phyloP scores from a whole-genome alignment of 768 basidiomycete species.

The Mycena belliarum region DNA sequence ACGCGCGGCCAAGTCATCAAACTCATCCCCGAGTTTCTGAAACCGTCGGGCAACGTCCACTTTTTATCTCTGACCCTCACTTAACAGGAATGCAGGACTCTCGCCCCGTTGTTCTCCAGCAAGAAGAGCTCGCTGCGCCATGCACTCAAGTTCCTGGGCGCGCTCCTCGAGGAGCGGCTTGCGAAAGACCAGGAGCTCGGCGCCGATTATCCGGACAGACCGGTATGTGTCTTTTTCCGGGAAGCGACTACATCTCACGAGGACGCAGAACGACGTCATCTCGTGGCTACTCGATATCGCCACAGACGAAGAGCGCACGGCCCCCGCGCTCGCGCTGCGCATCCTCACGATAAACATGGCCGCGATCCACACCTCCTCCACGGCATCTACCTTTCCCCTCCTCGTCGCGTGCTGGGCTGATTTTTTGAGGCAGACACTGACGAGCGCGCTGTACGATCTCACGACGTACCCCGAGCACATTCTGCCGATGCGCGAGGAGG shows the following conservation, averaged over 20 bases:
- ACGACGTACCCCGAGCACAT: conserved; percentile 24
- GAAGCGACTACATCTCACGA: background rate
- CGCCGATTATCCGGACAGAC: conserved; percentile 29
- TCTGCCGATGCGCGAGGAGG: conserved; percentile 27
- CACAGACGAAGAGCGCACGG: conserved; percentile 25
- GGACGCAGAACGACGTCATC: background rate
- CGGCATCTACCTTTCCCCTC: background rate
- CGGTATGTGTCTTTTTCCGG: conserved; percentile 24
- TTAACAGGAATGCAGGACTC: background rate
- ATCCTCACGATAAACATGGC: background rate
- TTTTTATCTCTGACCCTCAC: background rate
- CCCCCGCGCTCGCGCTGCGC: conserved; percentile 8
- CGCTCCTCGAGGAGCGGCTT: conserved; percentile 34
- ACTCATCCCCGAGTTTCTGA: background rate
- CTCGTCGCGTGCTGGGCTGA: background rate
- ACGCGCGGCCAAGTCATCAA: background rate
- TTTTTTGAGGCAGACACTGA: conserved; percentile 12
- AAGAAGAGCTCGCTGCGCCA: background rate
- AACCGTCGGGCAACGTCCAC: background rate
- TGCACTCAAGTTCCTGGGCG: conserved; percentile 24
- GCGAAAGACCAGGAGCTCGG: conserved; percentile 24
- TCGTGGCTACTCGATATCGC: conserved; percentile 9
- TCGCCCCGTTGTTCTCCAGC: background rate
- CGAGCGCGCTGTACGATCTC: conserved; percentile 21
- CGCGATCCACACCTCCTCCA: background rate